Conservation (phyloP, 129 eudicot species). For the Lactuca saligna region DNA sequence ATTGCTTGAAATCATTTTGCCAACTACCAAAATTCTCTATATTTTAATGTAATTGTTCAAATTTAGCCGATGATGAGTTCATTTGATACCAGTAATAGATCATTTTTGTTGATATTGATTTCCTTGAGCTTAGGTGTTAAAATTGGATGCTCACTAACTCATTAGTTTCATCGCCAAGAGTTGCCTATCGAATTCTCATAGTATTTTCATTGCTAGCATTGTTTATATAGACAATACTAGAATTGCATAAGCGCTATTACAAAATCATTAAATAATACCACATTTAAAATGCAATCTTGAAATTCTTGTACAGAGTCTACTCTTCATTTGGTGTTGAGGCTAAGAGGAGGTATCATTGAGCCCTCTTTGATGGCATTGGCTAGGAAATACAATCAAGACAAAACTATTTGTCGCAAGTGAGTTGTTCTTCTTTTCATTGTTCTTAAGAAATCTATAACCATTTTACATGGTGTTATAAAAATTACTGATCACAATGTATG, state of each 20-base stretch:
- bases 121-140: too few species aligned
- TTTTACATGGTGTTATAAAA: too few species aligned
- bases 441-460: too few species aligned
- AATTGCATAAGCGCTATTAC: background rate
- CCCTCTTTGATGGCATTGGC: constrained; percentile 37
- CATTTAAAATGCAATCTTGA: background rate
- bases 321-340: constrained; percentile 33
- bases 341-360: constrained; percentile 27
- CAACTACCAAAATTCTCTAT: background rate
- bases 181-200: too few species aligned
- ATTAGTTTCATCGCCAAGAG: background rate
- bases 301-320: constrained; percentile 3
- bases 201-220: background rate
- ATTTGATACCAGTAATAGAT: too few species aligned
- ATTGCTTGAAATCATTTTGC: too few species aligned
- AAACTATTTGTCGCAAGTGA: constrained; percentile 36
- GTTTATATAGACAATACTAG: background rate
- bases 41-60: too few species aligned
- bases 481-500: background rate
- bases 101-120: too few species aligned
- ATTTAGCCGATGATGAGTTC: background rate
- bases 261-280: background rate
- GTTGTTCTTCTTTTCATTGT: background rate
- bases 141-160: too few species aligned
- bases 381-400: constrained; percentile 38